phyloP scores from a whole-genome alignment of 257 asterid species.

The Nicotiana undulata region DNA sequence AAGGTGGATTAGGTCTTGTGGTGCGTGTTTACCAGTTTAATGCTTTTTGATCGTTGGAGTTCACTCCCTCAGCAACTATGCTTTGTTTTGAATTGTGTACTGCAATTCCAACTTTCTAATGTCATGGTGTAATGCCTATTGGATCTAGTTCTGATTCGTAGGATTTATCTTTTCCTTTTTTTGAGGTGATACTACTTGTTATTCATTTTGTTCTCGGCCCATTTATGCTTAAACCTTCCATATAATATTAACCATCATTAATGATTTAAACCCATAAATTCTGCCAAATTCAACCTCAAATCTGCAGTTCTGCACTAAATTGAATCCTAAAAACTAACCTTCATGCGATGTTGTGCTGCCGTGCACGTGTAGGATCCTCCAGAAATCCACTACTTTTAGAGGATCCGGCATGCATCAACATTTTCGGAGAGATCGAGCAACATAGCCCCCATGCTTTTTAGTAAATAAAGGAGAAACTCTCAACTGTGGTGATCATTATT shows the following conservation, averaged over 20 bases:
- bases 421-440: too few relatives aligned
- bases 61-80: neutral
- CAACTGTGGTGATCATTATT: neutral
- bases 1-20: neutral
- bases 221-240: neutral
- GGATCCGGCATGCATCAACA: too few relatives aligned
- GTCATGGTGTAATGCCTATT: neutral
- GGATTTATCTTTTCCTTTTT: neutral
- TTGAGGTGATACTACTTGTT: neutral
- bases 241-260: neutral
- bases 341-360: too few relatives aligned
- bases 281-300: neutral
- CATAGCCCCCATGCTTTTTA: neutral
- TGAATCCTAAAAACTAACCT: neutral
- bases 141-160: neutral
- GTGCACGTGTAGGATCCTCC: too few relatives aligned
- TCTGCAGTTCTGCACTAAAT: neutral
- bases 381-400: too few relatives aligned
- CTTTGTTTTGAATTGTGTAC: neutral
- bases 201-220: neutral
- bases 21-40: neutral
- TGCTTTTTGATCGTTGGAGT: neutral
- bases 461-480: neutral
- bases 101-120: neutral
- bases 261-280: neutral